These are phyloP conservation scores for Asterochloris sp. DNA, from an alignment of 139 green algal species.

Conservation along the genomic window DNA sequence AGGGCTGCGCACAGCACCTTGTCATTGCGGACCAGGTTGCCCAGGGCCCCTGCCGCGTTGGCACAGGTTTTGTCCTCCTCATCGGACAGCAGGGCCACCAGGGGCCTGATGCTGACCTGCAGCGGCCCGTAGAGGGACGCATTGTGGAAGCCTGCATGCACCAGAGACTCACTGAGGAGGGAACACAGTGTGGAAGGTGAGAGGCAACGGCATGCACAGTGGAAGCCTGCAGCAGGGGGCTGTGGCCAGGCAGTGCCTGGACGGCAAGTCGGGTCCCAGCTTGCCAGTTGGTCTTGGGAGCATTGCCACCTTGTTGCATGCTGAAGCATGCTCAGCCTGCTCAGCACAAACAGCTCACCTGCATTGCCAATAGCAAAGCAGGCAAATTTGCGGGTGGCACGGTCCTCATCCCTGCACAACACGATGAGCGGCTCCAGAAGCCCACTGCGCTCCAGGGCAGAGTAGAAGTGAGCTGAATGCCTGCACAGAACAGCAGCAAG, in stretches of 20 bases:
- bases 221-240: background rate
- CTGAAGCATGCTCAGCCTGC: no score
- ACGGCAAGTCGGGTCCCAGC: background rate
- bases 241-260: background rate
- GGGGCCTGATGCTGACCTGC: conserved; percentile 54
- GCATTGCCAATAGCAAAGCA: conserved; percentile 96
- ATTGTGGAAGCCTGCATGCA: conserved; percentile 80
- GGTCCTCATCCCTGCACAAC: conserved; percentile 79
- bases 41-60: conserved; percentile 92
- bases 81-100: conserved; percentile 70
- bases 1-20: conserved; percentile 68
- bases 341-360: conserved; percentile 21
- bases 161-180: background rate
- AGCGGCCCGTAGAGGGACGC: conserved; percentile 78
- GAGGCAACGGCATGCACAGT: background rate
- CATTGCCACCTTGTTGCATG: no score
- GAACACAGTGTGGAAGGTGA: background rate
- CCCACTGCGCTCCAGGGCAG: conserved; percentile 45
- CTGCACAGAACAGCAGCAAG: background rate
- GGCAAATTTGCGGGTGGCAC: conserved; percentile 90
- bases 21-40: conserved; percentile 92
- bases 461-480: conserved; percentile 70
- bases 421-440: conserved; percentile 79
- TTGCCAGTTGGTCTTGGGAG: no score
- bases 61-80: conserved; percentile 86